Percentiles rank a stretch among this genome's conserved stretches.
These are phyloP conservation scores for Nicotiana undulata DNA, from an alignment of 257 asterid genomes.

Conservation along the genomic window DNA sequence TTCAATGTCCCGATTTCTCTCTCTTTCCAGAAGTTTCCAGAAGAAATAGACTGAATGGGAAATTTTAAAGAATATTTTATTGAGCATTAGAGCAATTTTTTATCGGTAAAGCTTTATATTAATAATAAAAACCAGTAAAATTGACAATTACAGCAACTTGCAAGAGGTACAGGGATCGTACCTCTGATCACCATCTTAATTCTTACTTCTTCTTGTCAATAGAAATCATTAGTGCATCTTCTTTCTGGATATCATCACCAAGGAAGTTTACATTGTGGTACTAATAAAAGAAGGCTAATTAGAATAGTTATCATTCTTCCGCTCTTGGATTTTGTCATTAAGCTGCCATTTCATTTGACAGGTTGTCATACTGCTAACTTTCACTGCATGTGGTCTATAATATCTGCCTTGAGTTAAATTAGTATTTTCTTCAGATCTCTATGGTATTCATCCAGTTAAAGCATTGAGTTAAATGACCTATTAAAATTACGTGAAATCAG, in stretches of 20 bases:
- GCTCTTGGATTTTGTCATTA: neutral
- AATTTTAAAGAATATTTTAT: constrained; percentile 4
- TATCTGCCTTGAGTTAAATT: neutral
- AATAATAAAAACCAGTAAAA: no score
- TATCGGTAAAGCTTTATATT: no score
- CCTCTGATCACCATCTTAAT: neutral
- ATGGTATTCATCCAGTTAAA: neutral
- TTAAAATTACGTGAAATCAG: neutral
- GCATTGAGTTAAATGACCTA: neutral
- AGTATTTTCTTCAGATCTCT: constrained; percentile 1
- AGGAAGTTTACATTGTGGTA: neutral
- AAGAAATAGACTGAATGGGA: neutral
- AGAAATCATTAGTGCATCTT: neutral
- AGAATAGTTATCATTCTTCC: neutral
- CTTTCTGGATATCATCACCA: neutral
- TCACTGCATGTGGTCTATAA: neutral
- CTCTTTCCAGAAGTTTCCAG: neutral
- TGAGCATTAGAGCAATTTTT: neutral
- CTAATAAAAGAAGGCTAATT: neutral
- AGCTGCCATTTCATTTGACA: neutral
- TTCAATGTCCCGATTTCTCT: neutral
- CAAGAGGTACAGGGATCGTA: neutral
- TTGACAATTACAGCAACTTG: neutral
- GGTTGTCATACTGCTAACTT: neutral
- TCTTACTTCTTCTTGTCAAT: neutral